Evolutionary conservation across 116 monocot species (phyloP).

Genomic region (Cymodocea nodosa): DNA sequence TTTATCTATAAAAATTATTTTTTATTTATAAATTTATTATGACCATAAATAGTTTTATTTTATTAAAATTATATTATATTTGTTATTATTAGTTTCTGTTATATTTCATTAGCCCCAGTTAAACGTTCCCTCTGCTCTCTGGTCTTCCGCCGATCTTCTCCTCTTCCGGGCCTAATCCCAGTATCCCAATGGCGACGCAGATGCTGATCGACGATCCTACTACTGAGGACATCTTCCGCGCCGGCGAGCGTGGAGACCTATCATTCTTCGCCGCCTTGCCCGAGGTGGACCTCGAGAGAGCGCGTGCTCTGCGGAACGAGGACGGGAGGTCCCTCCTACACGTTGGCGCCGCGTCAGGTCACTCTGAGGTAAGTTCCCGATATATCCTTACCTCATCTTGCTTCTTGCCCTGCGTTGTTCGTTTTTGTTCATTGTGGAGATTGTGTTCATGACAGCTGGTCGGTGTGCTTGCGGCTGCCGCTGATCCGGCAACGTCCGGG

Average conservation of each 20-base stretch:
- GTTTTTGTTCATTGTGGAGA: neutral
- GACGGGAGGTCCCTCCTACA: conserved; percentile 87
- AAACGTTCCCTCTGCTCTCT: no score
- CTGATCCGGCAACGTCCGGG: conserved; percentile 24
- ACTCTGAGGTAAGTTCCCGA: conserved; percentile 23
- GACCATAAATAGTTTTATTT: no score
- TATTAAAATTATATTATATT: no score
- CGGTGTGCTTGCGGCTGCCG: conserved; percentile 26
- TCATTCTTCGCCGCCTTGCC: conserved; percentile 32
- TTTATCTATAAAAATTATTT: no score
- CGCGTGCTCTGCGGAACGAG: conserved; percentile 42
- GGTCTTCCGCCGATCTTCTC: no score
- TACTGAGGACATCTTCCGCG: conserved; percentile 45
- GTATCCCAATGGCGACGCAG: conserved; percentile 16
- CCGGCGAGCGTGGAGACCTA: conserved; percentile 49
- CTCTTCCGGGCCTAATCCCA: no score
- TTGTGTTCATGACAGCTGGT: conserved; percentile 44
- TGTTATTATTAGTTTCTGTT: no score
- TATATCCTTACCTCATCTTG: neutral
- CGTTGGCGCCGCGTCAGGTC: conserved; percentile 56
- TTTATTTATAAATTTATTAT: no score
- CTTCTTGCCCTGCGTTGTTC: neutral
- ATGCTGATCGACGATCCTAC: conserved; percentile 54
- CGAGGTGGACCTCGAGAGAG: conserved; percentile 21
- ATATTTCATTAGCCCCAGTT: no score